These are phyloP conservation scores for Funneliformis caledonium DNA, from an alignment of 371 early-diverging fungal species.

Conservation along the genomic window DNA sequence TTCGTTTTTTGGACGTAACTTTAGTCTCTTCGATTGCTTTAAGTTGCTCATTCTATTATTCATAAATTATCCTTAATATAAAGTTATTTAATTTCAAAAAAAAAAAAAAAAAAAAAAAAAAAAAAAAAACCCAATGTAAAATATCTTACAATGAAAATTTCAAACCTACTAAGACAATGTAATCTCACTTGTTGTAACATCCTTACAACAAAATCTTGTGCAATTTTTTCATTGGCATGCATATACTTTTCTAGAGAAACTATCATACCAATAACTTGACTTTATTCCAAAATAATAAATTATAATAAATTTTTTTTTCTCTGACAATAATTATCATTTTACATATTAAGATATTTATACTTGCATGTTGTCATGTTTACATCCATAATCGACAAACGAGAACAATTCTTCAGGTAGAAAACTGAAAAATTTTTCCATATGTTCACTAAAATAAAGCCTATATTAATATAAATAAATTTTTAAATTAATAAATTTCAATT, in stretches of 20 bases:
- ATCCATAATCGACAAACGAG: constrained; percentile 74
- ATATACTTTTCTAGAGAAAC: constrained; percentile 75
- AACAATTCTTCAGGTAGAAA: constrained; percentile 75
- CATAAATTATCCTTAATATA: neutral
- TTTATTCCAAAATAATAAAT: neutral
- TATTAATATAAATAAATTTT: neutral
- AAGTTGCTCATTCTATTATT: constrained; percentile 77
- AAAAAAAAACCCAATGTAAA: neutral
- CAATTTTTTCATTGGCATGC: constrained; percentile 62
- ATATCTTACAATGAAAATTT: constrained; percentile 71
- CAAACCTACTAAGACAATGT: constrained; percentile 72
- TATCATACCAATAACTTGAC: constrained; percentile 77
- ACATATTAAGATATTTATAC: constrained; percentile 35
- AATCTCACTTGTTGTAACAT: constrained; percentile 70
- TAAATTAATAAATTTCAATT: neutral
- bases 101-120: neutral
- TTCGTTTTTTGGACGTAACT: constrained; percentile 83
- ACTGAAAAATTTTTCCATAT: constrained; percentile 86
- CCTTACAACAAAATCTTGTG: constrained; percentile 67
- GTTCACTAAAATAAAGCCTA: constrained; percentile 48
- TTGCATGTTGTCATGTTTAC: constrained; percentile 79
- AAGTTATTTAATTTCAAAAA: neutral
- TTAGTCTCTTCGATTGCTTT: constrained; percentile 91
- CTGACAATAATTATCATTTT: neutral
- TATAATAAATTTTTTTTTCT: too few species aligned